Conservation (phyloP, 176 grass and related monocot genomes). For the Cymbopogon citratus region DNA sequence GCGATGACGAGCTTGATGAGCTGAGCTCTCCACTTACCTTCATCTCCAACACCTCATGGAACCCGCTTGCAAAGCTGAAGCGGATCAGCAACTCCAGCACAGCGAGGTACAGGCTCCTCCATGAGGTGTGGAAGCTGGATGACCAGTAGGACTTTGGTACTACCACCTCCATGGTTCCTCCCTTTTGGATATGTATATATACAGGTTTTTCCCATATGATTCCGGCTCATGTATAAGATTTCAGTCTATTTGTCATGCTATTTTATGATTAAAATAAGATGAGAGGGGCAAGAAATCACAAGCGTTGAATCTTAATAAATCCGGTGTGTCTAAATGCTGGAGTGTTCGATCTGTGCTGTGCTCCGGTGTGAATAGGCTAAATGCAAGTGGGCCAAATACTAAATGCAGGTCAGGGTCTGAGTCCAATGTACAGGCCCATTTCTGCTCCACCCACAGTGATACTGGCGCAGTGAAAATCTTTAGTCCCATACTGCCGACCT, state of each 20-base stretch:
- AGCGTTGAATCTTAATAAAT: not conserved
- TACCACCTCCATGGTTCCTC: not conserved
- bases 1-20: constrained; percentile 87
- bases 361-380: too few relatives aligned
- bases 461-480: not conserved
- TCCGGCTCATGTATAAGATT: not conserved
- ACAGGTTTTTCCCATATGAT: constrained; percentile 1
- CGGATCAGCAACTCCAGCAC: constrained; percentile 35
- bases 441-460: not conserved
- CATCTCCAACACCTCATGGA: constrained; percentile 42
- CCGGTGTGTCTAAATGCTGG: not conserved
- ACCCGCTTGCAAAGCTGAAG: constrained; percentile 44
- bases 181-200: constrained; percentile 1
- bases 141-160: constrained; percentile 26
- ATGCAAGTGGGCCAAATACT: too few relatives aligned
- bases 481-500: constrained; percentile 9
- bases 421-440: not conserved
- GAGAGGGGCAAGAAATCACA: not conserved
- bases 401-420: too few relatives aligned
- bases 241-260: not conserved
- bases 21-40: constrained; percentile 72
- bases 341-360: not conserved
- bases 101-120: constrained; percentile 72
- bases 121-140: constrained; percentile 80
- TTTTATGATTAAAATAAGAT: not conserved